Evolutionary conservation across 441 rosid genomes (phyloP).

Genomic region (Erodium trifolium): DNA sequence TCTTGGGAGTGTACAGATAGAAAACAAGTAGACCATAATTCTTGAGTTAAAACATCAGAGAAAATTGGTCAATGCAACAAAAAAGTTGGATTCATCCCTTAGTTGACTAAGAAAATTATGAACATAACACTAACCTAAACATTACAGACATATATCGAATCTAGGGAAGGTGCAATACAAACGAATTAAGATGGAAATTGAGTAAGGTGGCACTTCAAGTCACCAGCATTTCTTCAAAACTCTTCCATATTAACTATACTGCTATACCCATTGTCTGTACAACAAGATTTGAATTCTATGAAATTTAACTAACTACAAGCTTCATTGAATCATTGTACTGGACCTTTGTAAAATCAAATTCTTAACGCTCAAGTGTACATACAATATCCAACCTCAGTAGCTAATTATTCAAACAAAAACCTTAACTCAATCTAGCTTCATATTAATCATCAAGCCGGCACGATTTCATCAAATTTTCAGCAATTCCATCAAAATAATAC

Average conservation of each 20-base stretch:
- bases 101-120: background rate
- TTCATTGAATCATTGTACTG: background rate
- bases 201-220: background rate
- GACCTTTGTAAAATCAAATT: background rate
- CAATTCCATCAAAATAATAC: too few relatives aligned
- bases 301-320: background rate
- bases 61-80: background rate
- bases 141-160: background rate
- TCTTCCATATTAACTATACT: background rate
- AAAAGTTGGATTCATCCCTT: background rate
- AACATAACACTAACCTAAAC: background rate
- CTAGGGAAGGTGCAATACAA: background rate
- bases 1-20: background rate
- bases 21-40: too few relatives aligned
- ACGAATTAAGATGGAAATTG: background rate
- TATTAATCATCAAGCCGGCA: background rate
- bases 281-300: background rate
- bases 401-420: background rate
- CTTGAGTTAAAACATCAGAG: background rate
- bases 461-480: too few relatives aligned
- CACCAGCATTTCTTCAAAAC: background rate
- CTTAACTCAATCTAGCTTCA: background rate
- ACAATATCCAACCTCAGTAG: background rate
- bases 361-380: background rate
- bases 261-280: background rate